Percentiles rank a stretch among this genome's conserved stretches.
Conservation (phyloP, 2,329 filamentous ascomycete genomes). For the Colletotrichum higginsianum region DNA sequence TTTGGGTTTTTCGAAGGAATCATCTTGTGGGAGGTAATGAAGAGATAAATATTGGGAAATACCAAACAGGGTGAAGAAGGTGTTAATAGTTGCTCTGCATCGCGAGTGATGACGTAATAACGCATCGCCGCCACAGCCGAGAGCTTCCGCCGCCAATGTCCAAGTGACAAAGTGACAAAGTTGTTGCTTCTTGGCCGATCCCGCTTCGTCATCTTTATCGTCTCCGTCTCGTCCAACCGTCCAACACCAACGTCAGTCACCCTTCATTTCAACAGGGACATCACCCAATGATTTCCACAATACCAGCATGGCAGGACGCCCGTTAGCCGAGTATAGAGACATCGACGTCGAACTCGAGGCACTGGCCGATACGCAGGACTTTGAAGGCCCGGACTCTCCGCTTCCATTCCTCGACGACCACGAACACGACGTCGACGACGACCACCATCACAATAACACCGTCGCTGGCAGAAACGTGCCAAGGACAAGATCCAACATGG, state of each 20-base stretch:
- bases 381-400: conserved; percentile 30
- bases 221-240: background rate
- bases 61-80: too few relatives aligned
- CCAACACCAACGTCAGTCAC: background rate
- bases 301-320: background rate
- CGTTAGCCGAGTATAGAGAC: conserved; percentile 16
- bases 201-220: background rate
- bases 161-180: too few relatives aligned
- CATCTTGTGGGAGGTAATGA: too few relatives aligned
- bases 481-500: background rate
- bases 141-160: background rate
- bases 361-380: background rate
- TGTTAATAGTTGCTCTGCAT: background rate
- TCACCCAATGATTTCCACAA: background rate
- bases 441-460: too few relatives aligned
- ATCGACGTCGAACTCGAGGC: conserved; percentile 31
- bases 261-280: too few relatives aligned
- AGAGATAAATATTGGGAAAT: too few relatives aligned
- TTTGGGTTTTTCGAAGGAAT: too few relatives aligned
- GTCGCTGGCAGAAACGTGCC: background rate
- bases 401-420: conserved; percentile 10
- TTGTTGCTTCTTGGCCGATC: background rate
- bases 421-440: background rate
- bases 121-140: conserved; percentile 18
- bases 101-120: conserved; percentile 29